Conservation (phyloP, 2,329 filamentous ascomycete species). For the Botrytis fragariae region DNA sequence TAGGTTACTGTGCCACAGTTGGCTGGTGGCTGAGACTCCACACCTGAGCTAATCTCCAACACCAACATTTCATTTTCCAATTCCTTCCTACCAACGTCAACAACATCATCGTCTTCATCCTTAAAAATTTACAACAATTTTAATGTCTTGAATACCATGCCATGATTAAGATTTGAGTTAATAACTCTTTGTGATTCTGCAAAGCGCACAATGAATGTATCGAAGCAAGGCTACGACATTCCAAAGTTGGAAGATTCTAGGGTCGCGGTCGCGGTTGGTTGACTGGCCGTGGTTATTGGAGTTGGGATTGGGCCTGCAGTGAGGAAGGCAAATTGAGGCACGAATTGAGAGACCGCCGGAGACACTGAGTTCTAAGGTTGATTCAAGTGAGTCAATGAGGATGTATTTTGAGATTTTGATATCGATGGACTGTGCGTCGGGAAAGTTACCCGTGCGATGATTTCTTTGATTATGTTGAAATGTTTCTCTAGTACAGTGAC, state of each 20-base stretch:
- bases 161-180: background rate
- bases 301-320: background rate
- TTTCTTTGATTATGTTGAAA: background rate
- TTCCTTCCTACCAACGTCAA: background rate
- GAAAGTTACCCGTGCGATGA: background rate
- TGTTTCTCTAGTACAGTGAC: background rate
- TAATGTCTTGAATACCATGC: background rate
- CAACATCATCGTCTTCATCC: background rate
- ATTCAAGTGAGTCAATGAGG: background rate
- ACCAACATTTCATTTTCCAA: background rate
- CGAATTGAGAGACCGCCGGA: background rate
- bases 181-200: background rate
- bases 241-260: slow-evolving; percentile 5
- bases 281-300: background rate
- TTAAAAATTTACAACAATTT: background rate
- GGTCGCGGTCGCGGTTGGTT: slow-evolving; percentile 1
- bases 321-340: background rate
- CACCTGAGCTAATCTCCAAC: background rate
- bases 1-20: background rate
- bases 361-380: background rate
- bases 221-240: background rate
- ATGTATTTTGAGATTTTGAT: background rate
- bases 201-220: background rate
- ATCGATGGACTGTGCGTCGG: background rate
- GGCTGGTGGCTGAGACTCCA: background rate